Evolutionary conservation across 75 land plant genomes (phyloP).

Genomic region (Azolla pinnata): DNA sequence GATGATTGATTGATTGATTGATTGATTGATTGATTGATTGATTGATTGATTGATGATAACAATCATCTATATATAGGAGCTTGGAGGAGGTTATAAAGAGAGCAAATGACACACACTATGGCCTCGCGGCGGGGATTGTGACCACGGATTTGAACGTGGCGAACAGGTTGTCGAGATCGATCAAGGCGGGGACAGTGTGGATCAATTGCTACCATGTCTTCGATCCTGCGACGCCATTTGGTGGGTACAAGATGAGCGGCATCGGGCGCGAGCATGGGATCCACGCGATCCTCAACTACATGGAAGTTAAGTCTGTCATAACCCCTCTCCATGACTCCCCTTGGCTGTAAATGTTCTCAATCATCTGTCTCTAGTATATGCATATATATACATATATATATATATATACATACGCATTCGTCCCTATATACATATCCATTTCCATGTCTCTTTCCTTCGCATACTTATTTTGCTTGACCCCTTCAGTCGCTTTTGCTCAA

Average conservation of each 20-base stretch:
- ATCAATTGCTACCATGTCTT: constrained; percentile 51
- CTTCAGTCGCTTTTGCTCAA: no score
- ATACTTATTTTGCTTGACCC: no score
- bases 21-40: no score
- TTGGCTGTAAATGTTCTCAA: constrained; percentile 56
- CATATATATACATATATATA: no score
- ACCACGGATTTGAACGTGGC: constrained; percentile 55
- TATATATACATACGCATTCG: no score
- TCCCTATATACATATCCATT: no score
- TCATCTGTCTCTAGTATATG: no score
- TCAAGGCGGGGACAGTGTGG: constrained; percentile 61
- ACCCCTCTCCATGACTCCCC: constrained; percentile 56
- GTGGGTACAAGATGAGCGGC: constrained; percentile 80
- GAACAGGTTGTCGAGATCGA: constrained; percentile 47
- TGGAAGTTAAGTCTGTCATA: constrained; percentile 55
- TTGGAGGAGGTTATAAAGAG: constrained; percentile 51
- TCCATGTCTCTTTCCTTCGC: no score
- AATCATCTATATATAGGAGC: constrained; percentile 25
- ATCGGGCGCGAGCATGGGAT: constrained; percentile 51
- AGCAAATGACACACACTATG: constrained; percentile 55
- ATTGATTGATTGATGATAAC: neutral
- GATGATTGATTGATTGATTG: no score
- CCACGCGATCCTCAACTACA: constrained; percentile 35
- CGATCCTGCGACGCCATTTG: constrained; percentile 48
- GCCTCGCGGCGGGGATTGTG: constrained; percentile 60